Base-by-base conservation (phyloP, 768 basidiomycete genomes). In the Kwoniella dendrophila region DNA sequence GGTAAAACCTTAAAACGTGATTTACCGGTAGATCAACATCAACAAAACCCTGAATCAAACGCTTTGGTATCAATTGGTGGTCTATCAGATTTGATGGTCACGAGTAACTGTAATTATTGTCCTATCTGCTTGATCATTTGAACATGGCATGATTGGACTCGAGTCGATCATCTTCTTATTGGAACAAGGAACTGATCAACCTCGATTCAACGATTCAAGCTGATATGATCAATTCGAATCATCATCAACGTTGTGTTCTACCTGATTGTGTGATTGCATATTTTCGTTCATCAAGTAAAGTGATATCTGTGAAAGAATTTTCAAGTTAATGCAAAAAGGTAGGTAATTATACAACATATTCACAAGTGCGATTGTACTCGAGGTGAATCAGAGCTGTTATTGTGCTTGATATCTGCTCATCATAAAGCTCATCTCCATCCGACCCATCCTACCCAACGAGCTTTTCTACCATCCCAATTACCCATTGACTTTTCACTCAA, bases 401-500 rank as follows among this genome's bases (percentile, higher is more conserved):
- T 29, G 53, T n/a, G 44, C 14, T 11, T 27, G 7, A 24, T 22
- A 49, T 27, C 20, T 49, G 12, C 38, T n/a, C n/a, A n/a, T n/a
- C n/a, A n/a, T 43, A 43, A 43, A 20, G 11, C 5, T 60, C 51
- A 60, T 36, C 67, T 40, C 75, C 76, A 77, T 4, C 72, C 76
- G 0, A 75, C 64, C 76, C 76, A 77, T 18, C 66, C 70, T 3
- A 73, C 72, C 72, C 72, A 73, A 11, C 72, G 41, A 30, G 67
- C 67, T 24, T 55, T 56, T 12, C 44, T 50, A 7, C 59, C 58
- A 2, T 69, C 62, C 66, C 72, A 70, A 26, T 30, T 32, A 7
- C 76, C 73, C 64, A 77, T 64, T 7, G 56, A 67, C 2, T 62
- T 57, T 4, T 56, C 57, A 10, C 64, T 57, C 2, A 77, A 49